Evolutionary conservation across 2,329 filamentous ascomycete genomes (phyloP), one percentile per base, ranked within the genome.

Genomic region (Purpureocillium takamizusanense): DNA sequence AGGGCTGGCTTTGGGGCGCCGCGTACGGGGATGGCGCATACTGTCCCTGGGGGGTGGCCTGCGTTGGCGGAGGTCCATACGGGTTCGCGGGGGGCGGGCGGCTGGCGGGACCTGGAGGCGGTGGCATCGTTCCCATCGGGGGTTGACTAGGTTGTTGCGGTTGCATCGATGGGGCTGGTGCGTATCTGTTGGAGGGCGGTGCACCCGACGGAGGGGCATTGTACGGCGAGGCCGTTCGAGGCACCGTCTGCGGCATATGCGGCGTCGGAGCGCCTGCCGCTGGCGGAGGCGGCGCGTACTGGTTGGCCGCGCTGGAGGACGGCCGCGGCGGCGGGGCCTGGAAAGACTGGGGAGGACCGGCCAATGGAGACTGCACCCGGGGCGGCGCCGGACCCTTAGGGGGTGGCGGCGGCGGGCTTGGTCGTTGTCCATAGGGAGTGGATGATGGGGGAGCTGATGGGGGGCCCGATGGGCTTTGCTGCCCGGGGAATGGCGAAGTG

Each of bases 171-270:
- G 82, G 78, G 37, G 75, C 69, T 11, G 84, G 83, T 12, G 85
- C 81, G 57, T 94, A 94, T 52, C 86, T 72, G 64, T 78, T 86
- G 9, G 78, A 74, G 6, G 82, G 76, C n/a, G 85, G 80, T 5
- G 77, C 68, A 14, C 70, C 73, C 23, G 80, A 67, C 7, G 86
- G 85, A 38, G 89, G 84, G 29, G 83, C 77, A 52, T 89, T 87
- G 61, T 95, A 95, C 6, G 89, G 89, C 18, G 89, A 95, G 4
- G 83, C 74, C 21, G 83, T 87, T 46, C 87, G 80, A 16, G 80
- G 74, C 37, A 86, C 73, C 15, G 77, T 74, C 31, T 79, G 70
- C 33, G 74, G 74, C 37, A 60, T 50, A 42, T 71, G 63, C 7
- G 70, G 65, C 37, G 76, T 67, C 31, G 81, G 81, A 9, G 79